phyloP scores from a whole-genome alignment of 192 early-diverging fungal species.

The Mortierella antarctica region DNA sequence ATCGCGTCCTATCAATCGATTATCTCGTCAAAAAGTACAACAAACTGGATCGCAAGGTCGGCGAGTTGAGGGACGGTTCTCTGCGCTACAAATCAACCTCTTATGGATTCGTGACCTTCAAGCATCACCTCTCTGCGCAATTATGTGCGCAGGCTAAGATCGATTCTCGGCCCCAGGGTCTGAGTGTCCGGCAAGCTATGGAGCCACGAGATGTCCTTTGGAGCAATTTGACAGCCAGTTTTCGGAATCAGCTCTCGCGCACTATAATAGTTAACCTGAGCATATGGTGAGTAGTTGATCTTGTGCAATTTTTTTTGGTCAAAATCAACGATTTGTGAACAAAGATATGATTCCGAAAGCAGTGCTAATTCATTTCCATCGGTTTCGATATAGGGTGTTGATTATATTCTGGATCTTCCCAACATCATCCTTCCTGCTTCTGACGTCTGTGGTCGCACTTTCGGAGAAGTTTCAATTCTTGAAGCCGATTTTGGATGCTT shows the following conservation, averaged over 20 bases:
- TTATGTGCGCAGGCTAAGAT: slow-evolving; percentile 66
- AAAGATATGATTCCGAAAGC: not conserved
- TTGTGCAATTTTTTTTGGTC: not conserved
- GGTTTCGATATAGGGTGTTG: slow-evolving; percentile 54
- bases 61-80: slow-evolving; percentile 50
- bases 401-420: slow-evolving; percentile 76
- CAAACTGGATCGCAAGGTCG: slow-evolving; percentile 54
- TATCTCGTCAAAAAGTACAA: slow-evolving; percentile 55
- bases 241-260: slow-evolving; percentile 56
- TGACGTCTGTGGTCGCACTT: slow-evolving; percentile 64
- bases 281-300: slow-evolving; percentile 50
- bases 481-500: slow-evolving; percentile 55
- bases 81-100: slow-evolving; percentile 61
- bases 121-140: slow-evolving; percentile 64
- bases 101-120: slow-evolving; percentile 72
- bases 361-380: not conserved
- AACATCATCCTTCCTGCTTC: slow-evolving; percentile 64
- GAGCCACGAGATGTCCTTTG: slow-evolving; percentile 74
- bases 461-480: slow-evolving; percentile 60
- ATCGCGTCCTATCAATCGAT: slow-evolving; percentile 49
- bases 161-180: slow-evolving; percentile 60
- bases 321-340: too few species aligned
- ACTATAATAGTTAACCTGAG: slow-evolving; percentile 58
- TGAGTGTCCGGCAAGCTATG: slow-evolving; percentile 64
- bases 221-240: slow-evolving; percentile 58